These are phyloP conservation scores for Talaromyces sp. DNA, from an alignment of 2,329 filamentous ascomycete genomes.

Conservation along the genomic window DNA sequence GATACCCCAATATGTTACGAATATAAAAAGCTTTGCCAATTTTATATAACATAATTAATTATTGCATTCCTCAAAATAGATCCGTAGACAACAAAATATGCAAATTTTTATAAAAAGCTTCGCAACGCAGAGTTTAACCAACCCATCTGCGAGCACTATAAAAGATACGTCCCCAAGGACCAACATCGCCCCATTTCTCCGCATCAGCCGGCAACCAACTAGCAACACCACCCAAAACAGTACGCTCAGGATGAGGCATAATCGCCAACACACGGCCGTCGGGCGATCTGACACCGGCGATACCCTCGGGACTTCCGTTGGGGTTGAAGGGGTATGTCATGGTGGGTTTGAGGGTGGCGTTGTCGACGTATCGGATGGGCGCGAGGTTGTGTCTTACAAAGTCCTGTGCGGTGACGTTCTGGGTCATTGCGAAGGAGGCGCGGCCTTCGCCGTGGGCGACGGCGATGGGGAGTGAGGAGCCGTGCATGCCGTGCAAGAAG, in stretches of 20 bases:
- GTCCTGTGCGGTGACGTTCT: conserved; percentile 42
- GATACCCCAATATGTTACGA: neutral
- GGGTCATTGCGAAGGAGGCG: conserved; percentile 64
- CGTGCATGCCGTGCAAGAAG: conserved; percentile 86
- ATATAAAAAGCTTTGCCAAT: neutral
- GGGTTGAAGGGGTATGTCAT: conserved; percentile 86
- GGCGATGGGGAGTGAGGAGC: conserved; percentile 77
- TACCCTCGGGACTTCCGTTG: conserved; percentile 78
- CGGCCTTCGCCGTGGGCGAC: conserved; percentile 90
- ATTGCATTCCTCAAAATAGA: neutral
- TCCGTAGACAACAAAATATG: conserved; percentile 4
- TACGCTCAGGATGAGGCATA: conserved; percentile 95
- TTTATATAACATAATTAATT: neutral
- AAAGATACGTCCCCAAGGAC: conserved; percentile 84
- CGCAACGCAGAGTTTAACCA: conserved; percentile 41
- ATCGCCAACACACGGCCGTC: conserved; percentile 81
- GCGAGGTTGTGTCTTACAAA: conserved; percentile 69
- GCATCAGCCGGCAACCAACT: conserved; percentile 69
- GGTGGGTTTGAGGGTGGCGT: conserved; percentile 66
- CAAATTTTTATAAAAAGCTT: neutral
- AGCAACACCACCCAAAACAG: conserved; percentile 72
- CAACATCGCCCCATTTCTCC: conserved; percentile 73
- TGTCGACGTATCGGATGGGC: conserved; percentile 82
- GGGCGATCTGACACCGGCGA: conserved; percentile 73
- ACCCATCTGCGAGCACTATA: conserved; percentile 86